These are phyloP conservation scores for Dipodascus geniculatus DNA, from an alignment of 805 yeast species.

Conservation along the genomic window DNA sequence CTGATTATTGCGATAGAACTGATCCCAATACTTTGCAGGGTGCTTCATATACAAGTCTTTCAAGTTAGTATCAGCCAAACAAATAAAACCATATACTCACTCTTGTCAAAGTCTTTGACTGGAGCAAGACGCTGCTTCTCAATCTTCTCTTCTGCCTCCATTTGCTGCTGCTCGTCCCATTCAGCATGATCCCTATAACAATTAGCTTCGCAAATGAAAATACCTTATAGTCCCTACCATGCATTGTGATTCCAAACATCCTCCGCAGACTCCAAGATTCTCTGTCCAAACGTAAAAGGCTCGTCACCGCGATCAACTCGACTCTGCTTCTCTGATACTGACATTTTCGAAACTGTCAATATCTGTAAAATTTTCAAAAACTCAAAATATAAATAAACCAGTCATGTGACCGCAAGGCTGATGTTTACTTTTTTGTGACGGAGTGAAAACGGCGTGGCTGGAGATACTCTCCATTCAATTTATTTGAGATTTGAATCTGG, in stretches of 20 bases:
- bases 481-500: no score
- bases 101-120: slow-evolving; percentile 76
- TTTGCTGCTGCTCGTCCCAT: slow-evolving; percentile 86
- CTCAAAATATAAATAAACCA: no score
- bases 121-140: slow-evolving; percentile 67
- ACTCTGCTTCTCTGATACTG: slow-evolving; percentile 8
- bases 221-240: slow-evolving; percentile 34
- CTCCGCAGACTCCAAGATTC: slow-evolving; percentile 59
- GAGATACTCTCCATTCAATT: background rate
- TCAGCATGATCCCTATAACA: slow-evolving; percentile 74
- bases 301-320: slow-evolving; percentile 53
- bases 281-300: slow-evolving; percentile 88
- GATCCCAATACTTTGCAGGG: slow-evolving; percentile 93
- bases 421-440: background rate
- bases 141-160: slow-evolving; percentile 64
- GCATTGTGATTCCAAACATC: slow-evolving; percentile 86
- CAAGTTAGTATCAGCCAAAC: slow-evolving; percentile 11
- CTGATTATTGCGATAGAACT: slow-evolving; percentile 78
- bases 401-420: no score
- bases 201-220: background rate
- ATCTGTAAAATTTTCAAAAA: background rate
- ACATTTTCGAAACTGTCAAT: background rate
- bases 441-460: background rate
- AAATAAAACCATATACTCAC: background rate
- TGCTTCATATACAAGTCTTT: slow-evolving; percentile 52